Percentiles rank a stretch among this genome's conserved stretches.
Conservation (phyloP, 2,329 filamentous ascomycete genomes). For the Colletotrichum sp. region DNA sequence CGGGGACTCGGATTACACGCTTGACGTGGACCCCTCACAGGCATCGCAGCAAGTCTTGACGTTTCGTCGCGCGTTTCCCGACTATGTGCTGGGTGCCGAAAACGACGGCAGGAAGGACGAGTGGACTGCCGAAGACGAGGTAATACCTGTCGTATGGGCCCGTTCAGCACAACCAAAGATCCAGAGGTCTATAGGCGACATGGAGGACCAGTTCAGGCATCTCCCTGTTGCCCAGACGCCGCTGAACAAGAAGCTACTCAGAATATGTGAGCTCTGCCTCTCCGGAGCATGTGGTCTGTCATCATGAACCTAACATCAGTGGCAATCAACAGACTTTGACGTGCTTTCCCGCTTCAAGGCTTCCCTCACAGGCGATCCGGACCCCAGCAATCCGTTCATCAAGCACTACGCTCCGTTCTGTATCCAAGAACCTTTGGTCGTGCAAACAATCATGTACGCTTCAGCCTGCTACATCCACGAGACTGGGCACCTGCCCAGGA, state of each 20-base stretch:
- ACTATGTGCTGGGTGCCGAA: conserved; percentile 7
- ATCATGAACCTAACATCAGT: background rate
- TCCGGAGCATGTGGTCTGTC: background rate
- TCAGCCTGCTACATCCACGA: conserved; percentile 57
- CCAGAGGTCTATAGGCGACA: background rate
- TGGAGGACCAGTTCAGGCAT: conserved; percentile 40
- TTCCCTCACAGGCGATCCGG: conserved; percentile 53
- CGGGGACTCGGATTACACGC: conserved; percentile 12
- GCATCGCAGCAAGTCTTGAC: conserved; percentile 32
- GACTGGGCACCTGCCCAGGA: conserved; percentile 50
- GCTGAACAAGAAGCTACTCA: conserved; percentile 50
- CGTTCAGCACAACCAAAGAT: background rate
- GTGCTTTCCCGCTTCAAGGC: conserved; percentile 56
- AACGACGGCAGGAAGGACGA: background rate
- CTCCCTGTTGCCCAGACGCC: conserved; percentile 47
- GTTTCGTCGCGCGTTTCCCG: conserved; percentile 24
- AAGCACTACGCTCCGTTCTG: conserved; percentile 53
- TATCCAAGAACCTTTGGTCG: conserved; percentile 53
- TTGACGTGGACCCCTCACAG: conserved; percentile 31
- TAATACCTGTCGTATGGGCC: background rate
- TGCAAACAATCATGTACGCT: conserved; percentile 54
- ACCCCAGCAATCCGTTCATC: conserved; percentile 48
- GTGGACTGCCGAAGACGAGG: background rate
- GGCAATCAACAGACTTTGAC: conserved; percentile 45
- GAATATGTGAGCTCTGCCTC: conserved; percentile 11